Evolutionary conservation across 75 land plant genomes (phyloP), one percentile per base, ranked within the genome.

Genomic region (Pinus tabuliformis): DNA sequence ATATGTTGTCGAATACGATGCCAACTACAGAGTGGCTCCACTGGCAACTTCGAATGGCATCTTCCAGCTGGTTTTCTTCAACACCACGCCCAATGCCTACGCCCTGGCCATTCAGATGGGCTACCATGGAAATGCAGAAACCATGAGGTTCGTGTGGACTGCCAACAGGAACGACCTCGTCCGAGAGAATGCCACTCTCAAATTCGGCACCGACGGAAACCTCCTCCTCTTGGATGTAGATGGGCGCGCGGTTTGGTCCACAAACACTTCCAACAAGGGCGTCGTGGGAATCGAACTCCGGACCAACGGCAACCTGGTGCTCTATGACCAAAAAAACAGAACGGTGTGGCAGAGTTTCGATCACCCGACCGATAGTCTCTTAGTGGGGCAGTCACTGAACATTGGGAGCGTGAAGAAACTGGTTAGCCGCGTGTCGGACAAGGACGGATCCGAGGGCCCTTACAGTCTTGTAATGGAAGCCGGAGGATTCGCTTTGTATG

Each of bases 331-430:
- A 2, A 70, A 42, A 11, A 81, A 78, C 39, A 65, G 45, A 45
- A 76, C 77, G 18, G 65, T 91, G 8, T 89, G 91, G 91, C 91
- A 89, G 61, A 89, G 89, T 65, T 89, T 87, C 73, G 89, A 91
- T 56, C 73, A 73, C 28, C 86, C 93, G 9, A 79, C 86, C 24
- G 93, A 91, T 81, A 82, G 83, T 8, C 83, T 91, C 4, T 3
- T 91, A 2, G 77, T 79, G 13, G 89, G 87, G 2, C 93, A 91
- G 80, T 68, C 81, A 9, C 70, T 90, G 24, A 37, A 58, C 14
- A 3, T 74, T 3, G 70, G 37, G 36, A 64, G 74, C 20, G 68
- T 63, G 14, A 76, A 22, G 72, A 65, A 60, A 65, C 78, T 82
- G 33, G 77, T 80, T 21, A 76, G 79, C 76, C 81, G 87, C 14